These are phyloP conservation scores for Clitopilus passeckerianus DNA, from an alignment of 768 basidiomycete species.

Conservation along the genomic window DNA sequence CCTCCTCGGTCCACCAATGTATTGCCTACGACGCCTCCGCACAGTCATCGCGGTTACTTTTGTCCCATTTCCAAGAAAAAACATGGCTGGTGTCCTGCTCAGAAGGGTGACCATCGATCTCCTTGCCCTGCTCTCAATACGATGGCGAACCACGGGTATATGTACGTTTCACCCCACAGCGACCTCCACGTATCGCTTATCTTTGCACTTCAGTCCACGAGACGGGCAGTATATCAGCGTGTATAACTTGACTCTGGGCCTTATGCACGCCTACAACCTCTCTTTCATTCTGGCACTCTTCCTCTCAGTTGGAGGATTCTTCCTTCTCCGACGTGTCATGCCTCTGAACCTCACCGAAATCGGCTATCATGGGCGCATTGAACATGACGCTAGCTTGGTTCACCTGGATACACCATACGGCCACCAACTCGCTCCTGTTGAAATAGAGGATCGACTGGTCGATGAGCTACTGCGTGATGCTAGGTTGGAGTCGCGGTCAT, in stretches of 20 bases:
- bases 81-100: conserved; percentile 39
- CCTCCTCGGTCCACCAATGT: background rate
- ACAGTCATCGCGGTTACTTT: background rate
- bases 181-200: background rate
- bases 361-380: conserved; percentile 44
- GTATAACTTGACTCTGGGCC: conserved; percentile 31
- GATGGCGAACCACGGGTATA: conserved; percentile 70
- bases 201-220: conserved; percentile 32
- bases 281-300: conserved; percentile 41
- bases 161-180: conserved; percentile 38
- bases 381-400: conserved; percentile 59
- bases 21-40: background rate
- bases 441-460: conserved; percentile 30
- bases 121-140: conserved; percentile 74
- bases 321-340: conserved; percentile 37
- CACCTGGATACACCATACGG: conserved; percentile 39
- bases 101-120: conserved; percentile 49
- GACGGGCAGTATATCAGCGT: conserved; percentile 46
- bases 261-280: conserved; percentile 47
- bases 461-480: conserved; percentile 30
- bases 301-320: conserved; percentile 41
- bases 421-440: conserved; percentile 39
- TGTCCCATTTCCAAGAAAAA: conserved; percentile 40
- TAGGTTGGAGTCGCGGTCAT: conserved; percentile 1
- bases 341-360: conserved; percentile 31